Percentiles rank a stretch among this genome's conserved stretches.
phyloP scores from a whole-genome alignment of 2,329 filamentous ascomycete species.

The Calonectria fujianensis region DNA sequence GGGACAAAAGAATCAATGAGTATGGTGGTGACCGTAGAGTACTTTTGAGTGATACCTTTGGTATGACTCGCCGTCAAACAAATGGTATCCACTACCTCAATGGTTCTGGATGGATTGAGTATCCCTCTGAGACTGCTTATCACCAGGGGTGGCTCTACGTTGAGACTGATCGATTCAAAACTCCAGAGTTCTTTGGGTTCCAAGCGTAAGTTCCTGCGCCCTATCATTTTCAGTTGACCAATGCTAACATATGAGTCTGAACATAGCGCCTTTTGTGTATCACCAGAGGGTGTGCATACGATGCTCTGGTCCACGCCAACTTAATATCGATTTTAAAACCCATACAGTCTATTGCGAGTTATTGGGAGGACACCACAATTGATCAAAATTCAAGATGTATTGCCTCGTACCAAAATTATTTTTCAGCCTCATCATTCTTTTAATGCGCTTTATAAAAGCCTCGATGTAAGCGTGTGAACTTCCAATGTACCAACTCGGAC shows the following conservation, averaged over 20 bases:
- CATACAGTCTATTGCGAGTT: not conserved
- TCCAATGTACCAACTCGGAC: not conserved
- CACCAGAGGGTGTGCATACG: not conserved
- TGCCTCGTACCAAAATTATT: not conserved
- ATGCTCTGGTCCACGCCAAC: not conserved
- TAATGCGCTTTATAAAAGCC: too few relatives aligned
- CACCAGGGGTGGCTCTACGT: not conserved
- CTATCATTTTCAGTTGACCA: not conserved
- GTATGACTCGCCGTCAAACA: not conserved
- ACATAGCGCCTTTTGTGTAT: not conserved
- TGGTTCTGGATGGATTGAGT: not conserved
- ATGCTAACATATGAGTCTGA: not conserved
- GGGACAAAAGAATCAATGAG: not conserved
- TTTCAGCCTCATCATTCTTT: too few relatives aligned
- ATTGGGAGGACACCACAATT: not conserved
- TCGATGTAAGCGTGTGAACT: not conserved
- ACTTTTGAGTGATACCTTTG: not conserved
- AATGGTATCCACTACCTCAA: not conserved
- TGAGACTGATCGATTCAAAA: not conserved
- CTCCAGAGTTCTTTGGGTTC: not conserved
- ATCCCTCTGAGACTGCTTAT: not conserved
- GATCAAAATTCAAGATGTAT: not conserved
- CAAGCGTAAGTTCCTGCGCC: not conserved
- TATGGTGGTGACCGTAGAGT: not conserved
- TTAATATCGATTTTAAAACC: not conserved